These are phyloP conservation scores for Aleurites moluccanus DNA, from an alignment of 441 rosid genomes.

Conservation along the genomic window DNA sequence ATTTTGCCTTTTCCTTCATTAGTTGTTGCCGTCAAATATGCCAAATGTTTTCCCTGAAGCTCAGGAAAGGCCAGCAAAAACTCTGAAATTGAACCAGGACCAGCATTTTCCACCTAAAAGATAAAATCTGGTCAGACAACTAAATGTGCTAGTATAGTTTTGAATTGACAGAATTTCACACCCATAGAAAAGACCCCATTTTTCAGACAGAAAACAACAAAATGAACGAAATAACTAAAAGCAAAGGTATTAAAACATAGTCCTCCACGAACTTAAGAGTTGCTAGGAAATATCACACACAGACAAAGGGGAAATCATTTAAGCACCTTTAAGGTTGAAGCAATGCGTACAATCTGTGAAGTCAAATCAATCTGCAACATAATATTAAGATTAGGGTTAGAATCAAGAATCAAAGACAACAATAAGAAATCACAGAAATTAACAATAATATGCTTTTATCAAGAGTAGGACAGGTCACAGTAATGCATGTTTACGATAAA, in stretches of 20 bases:
- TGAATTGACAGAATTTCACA: not conserved
- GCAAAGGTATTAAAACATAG: too few relatives aligned
- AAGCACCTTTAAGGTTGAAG: constrained; percentile 71
- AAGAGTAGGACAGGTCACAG: not conserved
- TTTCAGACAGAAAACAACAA: not conserved
- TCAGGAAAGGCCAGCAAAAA: constrained; percentile 73
- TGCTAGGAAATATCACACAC: not conserved
- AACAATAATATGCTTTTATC: not conserved
- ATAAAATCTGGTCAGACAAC: not conserved
- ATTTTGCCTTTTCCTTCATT: constrained; percentile 68
- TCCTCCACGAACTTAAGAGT: not conserved
- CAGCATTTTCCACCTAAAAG: constrained; percentile 68
- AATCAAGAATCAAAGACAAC: not conserved
- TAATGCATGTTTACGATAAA: not conserved
- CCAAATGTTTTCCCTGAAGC: constrained; percentile 62
- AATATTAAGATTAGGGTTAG: not conserved
- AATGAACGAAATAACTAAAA: not conserved
- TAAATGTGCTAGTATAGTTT: not conserved
- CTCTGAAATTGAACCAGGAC: constrained; percentile 63
- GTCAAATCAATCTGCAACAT: constrained; percentile 80
- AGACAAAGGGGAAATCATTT: not conserved
- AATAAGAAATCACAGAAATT: not conserved
- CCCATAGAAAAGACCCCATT: not conserved
- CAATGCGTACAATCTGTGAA: constrained; percentile 68
- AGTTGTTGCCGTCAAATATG: constrained; percentile 51